Conservation (phyloP, 176 grass and related monocot species). For the Urochloa ruziziensis region DNA sequence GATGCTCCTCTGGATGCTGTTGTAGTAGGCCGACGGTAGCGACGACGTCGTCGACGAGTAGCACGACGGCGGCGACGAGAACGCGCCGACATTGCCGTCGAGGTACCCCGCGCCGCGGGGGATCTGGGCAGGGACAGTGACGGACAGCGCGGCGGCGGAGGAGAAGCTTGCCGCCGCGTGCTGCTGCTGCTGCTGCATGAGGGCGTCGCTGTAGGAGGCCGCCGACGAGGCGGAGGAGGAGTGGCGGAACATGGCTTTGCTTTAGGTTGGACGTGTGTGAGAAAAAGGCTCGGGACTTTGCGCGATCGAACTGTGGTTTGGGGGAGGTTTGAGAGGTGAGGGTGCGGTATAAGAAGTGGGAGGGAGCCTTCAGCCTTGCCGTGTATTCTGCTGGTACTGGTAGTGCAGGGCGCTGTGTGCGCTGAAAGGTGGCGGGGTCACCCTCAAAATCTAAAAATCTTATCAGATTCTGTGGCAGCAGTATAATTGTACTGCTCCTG, state of each 20-base stretch:
- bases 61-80: conserved; percentile 26
- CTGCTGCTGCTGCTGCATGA: conserved; percentile 17
- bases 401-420: conserved; percentile 17
- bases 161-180: conserved; percentile 33
- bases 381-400: background rate
- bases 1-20: conserved; percentile 53
- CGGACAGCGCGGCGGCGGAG: background rate
- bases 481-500: background rate
- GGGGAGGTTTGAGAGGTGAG: background rate
- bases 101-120: background rate
- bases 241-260: conserved; percentile 59
- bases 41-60: conserved; percentile 52
- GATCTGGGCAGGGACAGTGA: conserved; percentile 32
- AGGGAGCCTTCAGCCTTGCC: no score
- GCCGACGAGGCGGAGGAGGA: conserved; percentile 21
- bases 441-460: conserved; percentile 36
- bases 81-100: conserved; percentile 35
- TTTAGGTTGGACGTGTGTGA: conserved; percentile 1
- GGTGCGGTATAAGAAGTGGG: conserved; percentile 35
- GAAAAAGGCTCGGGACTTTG: background rate
- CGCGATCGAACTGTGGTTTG: conserved; percentile 2
- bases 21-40: conserved; percentile 36
- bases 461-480: conserved; percentile 8
- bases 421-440: conserved; percentile 32
- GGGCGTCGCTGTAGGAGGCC: conserved; percentile 16